Percentiles rank a stretch among this genome's conserved stretches.
phyloP scores from a whole-genome alignment of 495 filamentous ascomycete genomes.

The Neurospora sp. region DNA sequence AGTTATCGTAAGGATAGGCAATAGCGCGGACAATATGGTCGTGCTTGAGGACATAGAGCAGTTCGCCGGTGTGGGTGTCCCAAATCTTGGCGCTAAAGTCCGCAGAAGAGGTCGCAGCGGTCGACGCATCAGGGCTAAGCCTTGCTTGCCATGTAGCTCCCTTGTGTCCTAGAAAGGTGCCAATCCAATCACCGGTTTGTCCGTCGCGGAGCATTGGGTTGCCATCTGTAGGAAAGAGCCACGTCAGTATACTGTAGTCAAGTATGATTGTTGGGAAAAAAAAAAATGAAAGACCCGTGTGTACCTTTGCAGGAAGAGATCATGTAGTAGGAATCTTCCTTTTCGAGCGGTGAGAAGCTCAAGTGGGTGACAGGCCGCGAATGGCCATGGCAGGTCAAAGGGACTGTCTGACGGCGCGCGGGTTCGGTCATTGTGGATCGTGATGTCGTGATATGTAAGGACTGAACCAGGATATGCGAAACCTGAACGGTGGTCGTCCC shows the following conservation, averaged over 20 bases:
- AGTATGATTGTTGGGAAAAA: neutral
- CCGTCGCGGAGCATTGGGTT: constrained; percentile 98
- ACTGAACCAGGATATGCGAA: neutral
- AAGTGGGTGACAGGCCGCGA: constrained; percentile 92
- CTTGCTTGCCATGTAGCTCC: constrained; percentile 94
- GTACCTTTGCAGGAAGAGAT: constrained; percentile 97
- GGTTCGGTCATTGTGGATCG: constrained; percentile 33
- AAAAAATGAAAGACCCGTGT: neutral
- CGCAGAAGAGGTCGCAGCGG: constrained; percentile 85
- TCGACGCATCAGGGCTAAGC: constrained; percentile 74
- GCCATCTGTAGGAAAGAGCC: constrained; percentile 49
- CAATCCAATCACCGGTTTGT: constrained; percentile 96
- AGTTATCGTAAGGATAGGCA: constrained; percentile 74
- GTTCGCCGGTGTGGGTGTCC: constrained; percentile 93
- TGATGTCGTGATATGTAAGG: neutral
- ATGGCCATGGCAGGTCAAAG: constrained; percentile 94
- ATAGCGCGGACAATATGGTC: constrained; percentile 90
- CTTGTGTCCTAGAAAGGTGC: constrained; percentile 96
- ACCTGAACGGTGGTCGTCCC: neutral
- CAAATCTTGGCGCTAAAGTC: constrained; percentile 97
- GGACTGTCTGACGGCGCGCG: constrained; percentile 52
- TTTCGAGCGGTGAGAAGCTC: constrained; percentile 74
- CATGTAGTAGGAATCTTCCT: constrained; percentile 82
- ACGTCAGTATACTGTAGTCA: neutral
- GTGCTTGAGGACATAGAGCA: constrained; percentile 77